Evolutionary conservation across 2,329 filamentous ascomycete genomes (phyloP).

Genomic region (Fusarium cyanostomum): DNA sequence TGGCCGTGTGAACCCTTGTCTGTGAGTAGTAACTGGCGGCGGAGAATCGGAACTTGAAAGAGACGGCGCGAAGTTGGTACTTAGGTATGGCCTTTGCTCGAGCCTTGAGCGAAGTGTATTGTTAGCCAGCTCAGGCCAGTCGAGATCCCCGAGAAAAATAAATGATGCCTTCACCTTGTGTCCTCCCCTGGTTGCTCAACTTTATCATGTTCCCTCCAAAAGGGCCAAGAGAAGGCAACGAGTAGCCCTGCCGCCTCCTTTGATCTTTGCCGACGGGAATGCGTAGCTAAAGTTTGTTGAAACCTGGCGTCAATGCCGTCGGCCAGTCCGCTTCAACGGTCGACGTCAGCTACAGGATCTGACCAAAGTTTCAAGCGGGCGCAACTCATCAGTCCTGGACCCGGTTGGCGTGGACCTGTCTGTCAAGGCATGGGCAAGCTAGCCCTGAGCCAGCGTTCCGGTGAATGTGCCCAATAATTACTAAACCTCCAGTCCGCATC

Average conservation of each 20-base stretch:
- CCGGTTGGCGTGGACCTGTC: neutral
- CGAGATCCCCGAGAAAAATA: constrained; percentile 20
- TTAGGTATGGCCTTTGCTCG: constrained; percentile 25
- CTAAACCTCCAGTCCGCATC: neutral
- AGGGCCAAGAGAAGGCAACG: neutral
- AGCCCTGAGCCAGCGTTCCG: constrained; percentile 1
- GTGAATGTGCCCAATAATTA: neutral
- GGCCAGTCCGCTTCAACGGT: constrained; percentile 17
- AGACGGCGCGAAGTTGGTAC: constrained; percentile 14
- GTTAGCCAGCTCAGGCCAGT: constrained; percentile 5
- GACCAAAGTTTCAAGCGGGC: too few species aligned
- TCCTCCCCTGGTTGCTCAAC: constrained; percentile 2
- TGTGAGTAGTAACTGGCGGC: constrained; percentile 9
- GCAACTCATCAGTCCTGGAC: neutral
- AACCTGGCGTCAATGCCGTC: constrained; percentile 4
- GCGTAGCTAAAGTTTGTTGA: constrained; percentile 19
- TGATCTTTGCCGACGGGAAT: constrained; percentile 22
- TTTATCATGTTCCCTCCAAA: constrained; percentile 1
- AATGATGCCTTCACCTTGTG: constrained; percentile 26
- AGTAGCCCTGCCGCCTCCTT: constrained; percentile 16
- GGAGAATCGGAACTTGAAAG: constrained; percentile 3
- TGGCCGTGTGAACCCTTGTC: constrained; percentile 12
- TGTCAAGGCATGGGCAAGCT: neutral
- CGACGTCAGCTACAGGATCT: neutral
- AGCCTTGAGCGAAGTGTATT: constrained; percentile 16